A percentile compares a stretch with the other conserved stretches of the same genome.
These are phyloP conservation scores for Neurospora terricola DNA, from an alignment of 495 filamentous ascomycete genomes.

Conservation along the genomic window DNA sequence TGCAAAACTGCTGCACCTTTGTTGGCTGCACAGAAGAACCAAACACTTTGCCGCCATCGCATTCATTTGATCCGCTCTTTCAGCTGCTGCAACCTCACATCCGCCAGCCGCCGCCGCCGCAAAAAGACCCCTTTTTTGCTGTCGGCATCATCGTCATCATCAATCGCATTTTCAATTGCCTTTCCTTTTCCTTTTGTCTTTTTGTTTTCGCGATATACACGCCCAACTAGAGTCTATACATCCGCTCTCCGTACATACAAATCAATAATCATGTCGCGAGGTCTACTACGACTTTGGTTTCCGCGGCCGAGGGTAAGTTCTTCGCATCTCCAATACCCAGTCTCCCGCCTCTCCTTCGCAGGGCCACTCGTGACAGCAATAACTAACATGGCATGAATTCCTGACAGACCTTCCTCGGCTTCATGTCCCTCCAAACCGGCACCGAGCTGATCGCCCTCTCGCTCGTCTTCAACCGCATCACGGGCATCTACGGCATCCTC, in stretches of 20 bases:
- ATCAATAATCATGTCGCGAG: background rate
- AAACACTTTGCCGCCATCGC: background rate
- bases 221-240: background rate
- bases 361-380: background rate
- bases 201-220: background rate
- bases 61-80: background rate
- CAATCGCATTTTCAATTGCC: background rate
- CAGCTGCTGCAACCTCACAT: background rate
- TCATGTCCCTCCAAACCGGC: conserved; percentile 78
- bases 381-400: background rate
- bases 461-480: conserved; percentile 77
- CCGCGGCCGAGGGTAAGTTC: conserved; percentile 27
- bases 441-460: conserved; percentile 71
- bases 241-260: background rate
- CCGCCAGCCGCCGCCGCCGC: background rate
- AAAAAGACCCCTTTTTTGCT: background rate
- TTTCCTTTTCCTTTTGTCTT: background rate
- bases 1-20: background rate
- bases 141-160: background rate
- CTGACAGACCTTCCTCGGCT: conserved; percentile 63
- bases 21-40: background rate
- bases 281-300: conserved; percentile 15
- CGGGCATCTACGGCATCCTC: conserved; percentile 79
- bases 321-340: background rate
- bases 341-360: background rate